phyloP scores from a whole-genome alignment of 495 filamentous ascomycete species.

The Durotheca rogersii region DNA sequence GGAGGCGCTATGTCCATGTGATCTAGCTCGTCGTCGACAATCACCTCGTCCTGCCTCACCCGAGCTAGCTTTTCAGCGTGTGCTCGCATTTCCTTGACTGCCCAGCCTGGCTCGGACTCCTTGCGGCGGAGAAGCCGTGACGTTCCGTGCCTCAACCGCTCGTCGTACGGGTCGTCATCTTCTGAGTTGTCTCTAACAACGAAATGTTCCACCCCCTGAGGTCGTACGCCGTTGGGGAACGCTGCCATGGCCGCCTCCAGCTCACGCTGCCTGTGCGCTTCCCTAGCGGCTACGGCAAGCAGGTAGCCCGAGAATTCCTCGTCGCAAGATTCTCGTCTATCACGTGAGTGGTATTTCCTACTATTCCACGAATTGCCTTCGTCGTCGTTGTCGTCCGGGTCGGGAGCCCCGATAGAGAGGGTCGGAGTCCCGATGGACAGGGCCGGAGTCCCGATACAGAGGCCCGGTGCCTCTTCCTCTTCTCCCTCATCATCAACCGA shows the following conservation, averaged over 20 bases:
- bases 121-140: conserved; percentile 42
- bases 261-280: conserved; percentile 67
- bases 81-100: conserved; percentile 53
- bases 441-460: conserved; percentile 36
- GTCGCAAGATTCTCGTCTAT: conserved; percentile 62
- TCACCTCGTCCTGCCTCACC: conserved; percentile 22
- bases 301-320: conserved; percentile 72
- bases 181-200: conserved; percentile 55
- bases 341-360: conserved; percentile 34
- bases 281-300: conserved; percentile 70
- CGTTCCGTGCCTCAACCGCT: conserved; percentile 40
- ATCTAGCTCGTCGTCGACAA: conserved; percentile 42
- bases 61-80: conserved; percentile 41
- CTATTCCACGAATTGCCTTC: conserved; percentile 43
- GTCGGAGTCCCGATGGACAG: conserved; percentile 20
- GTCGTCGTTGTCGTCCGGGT: conserved; percentile 17
- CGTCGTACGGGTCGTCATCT: conserved; percentile 36
- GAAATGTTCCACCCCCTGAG: conserved; percentile 56
- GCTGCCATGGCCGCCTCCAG: conserved; percentile 51
- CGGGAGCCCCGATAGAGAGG: conserved; percentile 21
- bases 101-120: conserved; percentile 52
- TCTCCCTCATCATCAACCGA: conserved; percentile 39
- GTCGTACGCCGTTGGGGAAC: conserved; percentile 49
- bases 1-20: conserved; percentile 46
- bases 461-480: conserved; percentile 17